Evolutionary conservation across 2,329 filamentous ascomycete genomes (phyloP).

Genomic region (Fusarium proliferatum): DNA sequence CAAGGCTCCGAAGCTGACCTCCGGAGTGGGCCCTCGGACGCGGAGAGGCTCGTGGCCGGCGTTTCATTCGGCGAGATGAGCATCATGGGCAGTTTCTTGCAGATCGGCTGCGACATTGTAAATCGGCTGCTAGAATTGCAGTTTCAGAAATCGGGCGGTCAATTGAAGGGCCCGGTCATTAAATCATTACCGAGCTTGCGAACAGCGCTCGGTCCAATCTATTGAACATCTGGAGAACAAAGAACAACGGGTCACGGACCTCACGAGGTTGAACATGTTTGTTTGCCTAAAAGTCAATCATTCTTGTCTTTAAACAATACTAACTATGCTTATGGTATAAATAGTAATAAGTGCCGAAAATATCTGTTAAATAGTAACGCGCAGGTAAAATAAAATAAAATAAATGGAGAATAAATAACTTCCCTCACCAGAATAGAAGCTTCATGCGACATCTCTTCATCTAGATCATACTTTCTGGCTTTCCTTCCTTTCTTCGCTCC

Average conservation of each 20-base stretch:
- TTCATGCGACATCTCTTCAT: constrained; percentile 39
- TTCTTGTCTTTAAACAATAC: constrained; percentile 23
- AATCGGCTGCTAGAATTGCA: not conserved
- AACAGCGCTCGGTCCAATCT: not conserved
- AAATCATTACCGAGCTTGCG: not conserved
- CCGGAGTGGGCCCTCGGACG: constrained; percentile 21
- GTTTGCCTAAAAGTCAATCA: constrained; percentile 6
- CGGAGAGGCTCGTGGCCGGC: constrained; percentile 20
- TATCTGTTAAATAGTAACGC: constrained; percentile 20
- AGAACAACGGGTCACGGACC: constrained; percentile 26
- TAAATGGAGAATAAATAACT: constrained; percentile 2
- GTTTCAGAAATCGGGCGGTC: not conserved
- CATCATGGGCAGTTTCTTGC: not conserved
- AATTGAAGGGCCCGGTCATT: not conserved
- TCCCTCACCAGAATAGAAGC: constrained; percentile 27
- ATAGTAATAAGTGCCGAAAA: constrained; percentile 21
- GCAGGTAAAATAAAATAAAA: not conserved
- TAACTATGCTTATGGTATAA: constrained; percentile 26
- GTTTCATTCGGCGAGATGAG: constrained; percentile 27
- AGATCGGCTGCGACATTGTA: not conserved
- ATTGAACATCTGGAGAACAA: constrained; percentile 22
- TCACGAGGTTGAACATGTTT: not conserved
- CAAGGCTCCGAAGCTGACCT: not conserved
- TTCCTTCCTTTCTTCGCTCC: constrained; percentile 36
- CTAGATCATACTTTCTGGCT: constrained; percentile 36